Evolutionary conservation across 257 asterid species (phyloP), one percentile per base, ranked within the genome.

Genomic region (Anisodus tanguticus): DNA sequence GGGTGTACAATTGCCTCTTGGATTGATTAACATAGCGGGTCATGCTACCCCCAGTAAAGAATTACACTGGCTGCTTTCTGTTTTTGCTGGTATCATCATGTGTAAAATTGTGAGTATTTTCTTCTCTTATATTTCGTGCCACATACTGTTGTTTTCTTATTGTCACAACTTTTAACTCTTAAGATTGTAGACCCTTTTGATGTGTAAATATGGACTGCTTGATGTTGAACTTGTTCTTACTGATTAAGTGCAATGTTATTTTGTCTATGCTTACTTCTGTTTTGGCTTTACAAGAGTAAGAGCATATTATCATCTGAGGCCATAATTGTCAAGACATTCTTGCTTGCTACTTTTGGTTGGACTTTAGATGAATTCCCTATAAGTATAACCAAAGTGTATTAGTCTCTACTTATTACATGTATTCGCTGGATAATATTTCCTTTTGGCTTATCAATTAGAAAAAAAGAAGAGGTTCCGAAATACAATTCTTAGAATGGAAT

Each of bases 41-140:
- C 89, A 88, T 87, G 90, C 91, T 87, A 83, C 88, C 80, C 89
- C 92, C 10, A 83, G 88, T 85, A 91, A 91, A 85, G 90, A 89
- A 85, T 70, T 91, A 87, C 92, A 84, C 79, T 91, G 97, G 94
- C 85, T 93, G 15, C 85, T 91, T 47, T 91, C 95, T 76, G 86
- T 91, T 43, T 89, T 92, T 67, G 84, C 80, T 35, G 99, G 99
- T 80, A 85, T 95, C 86, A 68, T 93, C 71, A 95, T 94, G 94
- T 95, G 98, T 94, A 95, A 89, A 83, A 90, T 88, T 88, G 99
- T 95, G 86, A 91, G 98, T 11, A 19, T 16, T 11, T 58, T 39
- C 43, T 26, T 54, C 17, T n/a, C 63, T 58, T 67, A 9, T 12
- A 59, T 11, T 76, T 41, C 3, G 12, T 5, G 41, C 17, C 70